Conservation (phyloP, 2,329 filamentous ascomycete species). For the Bipolaris sorokiniana region DNA sequence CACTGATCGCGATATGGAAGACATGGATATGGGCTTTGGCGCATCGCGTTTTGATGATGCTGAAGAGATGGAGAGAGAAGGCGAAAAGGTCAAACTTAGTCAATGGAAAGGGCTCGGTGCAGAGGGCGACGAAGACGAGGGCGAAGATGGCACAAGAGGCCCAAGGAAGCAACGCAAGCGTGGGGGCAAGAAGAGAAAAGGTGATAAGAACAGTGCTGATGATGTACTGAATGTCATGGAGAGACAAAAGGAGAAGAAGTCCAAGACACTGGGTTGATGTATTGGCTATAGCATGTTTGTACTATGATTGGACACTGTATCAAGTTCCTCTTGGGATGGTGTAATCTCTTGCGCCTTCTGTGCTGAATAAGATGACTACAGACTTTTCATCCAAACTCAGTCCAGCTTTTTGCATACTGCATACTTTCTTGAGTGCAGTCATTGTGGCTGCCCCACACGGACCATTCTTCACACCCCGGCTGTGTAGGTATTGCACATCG, state of each 20-base stretch:
- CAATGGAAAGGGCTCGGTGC: conserved; percentile 64
- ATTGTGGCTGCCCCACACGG: conserved; percentile 68
- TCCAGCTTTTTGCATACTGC: conserved; percentile 43
- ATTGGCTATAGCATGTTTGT: neutral
- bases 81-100: conserved; percentile 68
- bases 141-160: conserved; percentile 52
- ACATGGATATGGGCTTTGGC: conserved; percentile 95
- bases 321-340: conserved; percentile 9
- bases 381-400: conserved; percentile 54
- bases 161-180: conserved; percentile 71
- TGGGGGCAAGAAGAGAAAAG: conserved; percentile 76
- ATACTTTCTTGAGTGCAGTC: conserved; percentile 63
- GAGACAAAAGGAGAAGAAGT: conserved; percentile 53
- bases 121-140: conserved; percentile 58
- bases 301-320: conserved; percentile 10
- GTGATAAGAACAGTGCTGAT: conserved; percentile 76
- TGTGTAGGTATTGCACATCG: conserved; percentile 61
- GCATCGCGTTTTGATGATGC: conserved; percentile 86
- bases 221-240: conserved; percentile 84
- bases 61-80: conserved; percentile 73
- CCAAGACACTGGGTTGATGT: conserved; percentile 23
- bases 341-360: conserved; percentile 60
- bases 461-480: conserved; percentile 58
- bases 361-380: conserved; percentile 69
- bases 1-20: conserved; percentile 81